Conservation (phyloP, 306 rosid species). For the Hylodesmum podocarpum region DNA sequence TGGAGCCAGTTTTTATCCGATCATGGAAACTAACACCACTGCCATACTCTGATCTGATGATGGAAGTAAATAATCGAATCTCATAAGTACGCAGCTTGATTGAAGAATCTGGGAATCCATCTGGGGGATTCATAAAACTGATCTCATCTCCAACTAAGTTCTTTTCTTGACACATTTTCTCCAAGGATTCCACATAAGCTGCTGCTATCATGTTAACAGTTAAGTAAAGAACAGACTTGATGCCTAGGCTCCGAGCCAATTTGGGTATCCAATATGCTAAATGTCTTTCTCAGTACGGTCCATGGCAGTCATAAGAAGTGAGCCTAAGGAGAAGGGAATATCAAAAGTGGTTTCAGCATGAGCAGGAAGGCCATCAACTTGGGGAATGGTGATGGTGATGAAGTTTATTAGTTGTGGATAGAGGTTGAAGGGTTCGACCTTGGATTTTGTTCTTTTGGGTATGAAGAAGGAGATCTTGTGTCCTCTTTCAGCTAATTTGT, state of each 20-base stretch:
- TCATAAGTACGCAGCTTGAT: neutral
- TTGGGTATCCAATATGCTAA: neutral
- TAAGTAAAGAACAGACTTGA: neutral
- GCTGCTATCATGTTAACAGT: neutral
- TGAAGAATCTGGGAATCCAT: neutral
- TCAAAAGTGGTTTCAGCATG: neutral
- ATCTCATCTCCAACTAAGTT: neutral
- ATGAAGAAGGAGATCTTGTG: neutral
- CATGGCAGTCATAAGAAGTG: neutral
- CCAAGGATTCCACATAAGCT: neutral
- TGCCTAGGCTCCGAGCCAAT: neutral
- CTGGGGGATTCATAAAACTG: neutral
- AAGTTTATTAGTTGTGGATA: neutral
- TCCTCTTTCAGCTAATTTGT: too few relatives aligned
- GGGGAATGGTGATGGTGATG: neutral
- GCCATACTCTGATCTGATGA: neutral
- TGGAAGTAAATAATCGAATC: neutral
- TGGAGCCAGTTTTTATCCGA: neutral
- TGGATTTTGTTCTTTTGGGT: neutral
- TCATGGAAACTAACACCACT: neutral
- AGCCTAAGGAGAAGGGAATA: neutral
- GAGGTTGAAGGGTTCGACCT: neutral
- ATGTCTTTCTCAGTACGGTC: neutral
- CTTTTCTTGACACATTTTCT: too few relatives aligned
- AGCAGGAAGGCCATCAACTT: neutral